A percentile compares a stretch with the other conserved stretches of the same genome.
These are phyloP conservation scores for Colletotrichum sp. DNA, from an alignment of 2,329 filamentous ascomycete species.

Conservation along the genomic window DNA sequence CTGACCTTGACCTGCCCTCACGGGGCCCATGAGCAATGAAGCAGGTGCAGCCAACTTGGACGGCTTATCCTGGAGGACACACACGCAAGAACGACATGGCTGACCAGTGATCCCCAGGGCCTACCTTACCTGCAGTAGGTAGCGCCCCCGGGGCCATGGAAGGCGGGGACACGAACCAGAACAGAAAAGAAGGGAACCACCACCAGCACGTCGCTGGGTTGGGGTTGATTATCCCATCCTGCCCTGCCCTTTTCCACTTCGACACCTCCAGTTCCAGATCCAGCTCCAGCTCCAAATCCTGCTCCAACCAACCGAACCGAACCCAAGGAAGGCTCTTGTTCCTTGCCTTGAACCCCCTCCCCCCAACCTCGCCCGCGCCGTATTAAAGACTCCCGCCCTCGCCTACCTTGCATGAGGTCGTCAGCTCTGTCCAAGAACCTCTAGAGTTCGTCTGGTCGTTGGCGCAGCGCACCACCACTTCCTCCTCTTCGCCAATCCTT, in stretches of 20 bases:
- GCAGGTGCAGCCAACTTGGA: not conserved
- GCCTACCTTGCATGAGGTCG: not conserved
- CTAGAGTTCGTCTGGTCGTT: constrained; percentile 12
- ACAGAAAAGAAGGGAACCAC: not conserved
- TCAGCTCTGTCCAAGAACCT: not conserved
- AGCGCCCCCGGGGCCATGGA: not conserved
- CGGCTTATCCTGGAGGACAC: not conserved
- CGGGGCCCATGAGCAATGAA: not conserved
- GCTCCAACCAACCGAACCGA: not conserved
- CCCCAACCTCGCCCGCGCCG: not conserved
- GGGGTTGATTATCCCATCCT: constrained; percentile 1
- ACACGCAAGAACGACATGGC: not conserved
- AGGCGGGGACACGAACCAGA: constrained; percentile 10
- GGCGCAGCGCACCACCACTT: not conserved
- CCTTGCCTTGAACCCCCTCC: not conserved
- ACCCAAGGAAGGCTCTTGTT: not conserved
- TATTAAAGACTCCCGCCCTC: constrained; percentile 8
- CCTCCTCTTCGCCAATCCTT: not conserved
- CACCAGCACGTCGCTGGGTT: constrained; percentile 6
- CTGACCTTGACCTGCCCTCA: not conserved
- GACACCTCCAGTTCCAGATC: not conserved
- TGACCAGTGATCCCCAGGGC: not conserved
- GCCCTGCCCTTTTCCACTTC: not conserved
- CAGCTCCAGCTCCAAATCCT: not conserved
- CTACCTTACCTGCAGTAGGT: not conserved